Conservation (phyloP, 2,329 filamentous ascomycete genomes). For the Neofusicoccum ribis region DNA sequence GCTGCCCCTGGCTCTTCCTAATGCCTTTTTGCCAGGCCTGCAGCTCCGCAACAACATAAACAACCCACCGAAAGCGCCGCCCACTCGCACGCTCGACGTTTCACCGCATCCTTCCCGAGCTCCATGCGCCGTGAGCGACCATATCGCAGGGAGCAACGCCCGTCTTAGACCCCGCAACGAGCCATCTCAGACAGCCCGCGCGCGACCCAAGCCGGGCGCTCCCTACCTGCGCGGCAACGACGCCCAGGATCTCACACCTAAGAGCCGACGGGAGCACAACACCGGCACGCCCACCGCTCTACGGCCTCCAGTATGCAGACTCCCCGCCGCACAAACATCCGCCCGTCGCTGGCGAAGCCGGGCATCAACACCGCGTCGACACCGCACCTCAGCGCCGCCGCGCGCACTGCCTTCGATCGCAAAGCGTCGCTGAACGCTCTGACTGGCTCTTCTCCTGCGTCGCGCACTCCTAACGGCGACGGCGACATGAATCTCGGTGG, state of each 20-base stretch:
- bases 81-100: not conserved
- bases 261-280: slow-evolving; percentile 11
- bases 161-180: slow-evolving; percentile 5
- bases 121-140: slow-evolving; percentile 11
- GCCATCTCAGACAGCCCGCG: not conserved
- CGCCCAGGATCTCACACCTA: not conserved
- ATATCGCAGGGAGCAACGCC: slow-evolving; percentile 6
- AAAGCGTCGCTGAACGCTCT: slow-evolving; percentile 73
- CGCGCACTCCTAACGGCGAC: not conserved
- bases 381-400: slow-evolving; percentile 43
- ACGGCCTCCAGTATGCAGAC: slow-evolving; percentile 27
- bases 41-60: slow-evolving; percentile 12
- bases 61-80: not conserved
- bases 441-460: slow-evolving; percentile 48
- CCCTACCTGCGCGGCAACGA: slow-evolving; percentile 6
- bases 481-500: slow-evolving; percentile 41
- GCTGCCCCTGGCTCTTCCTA: not conserved
- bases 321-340: slow-evolving; percentile 38
- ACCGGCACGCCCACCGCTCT: not conserved
- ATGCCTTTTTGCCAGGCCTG: slow-evolving; percentile 7
- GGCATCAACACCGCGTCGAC: slow-evolving; percentile 41
- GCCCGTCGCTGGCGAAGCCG: slow-evolving; percentile 40
- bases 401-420: slow-evolving; percentile 57
- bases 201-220: slow-evolving; percentile 7
- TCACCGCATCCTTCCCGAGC: slow-evolving; percentile 3